A percentile compares a stretch with the other conserved stretches of the same genome.
Evolutionary conservation across 2,329 filamentous ascomycete species (phyloP).

Genomic region (Cordyceps sp.): DNA sequence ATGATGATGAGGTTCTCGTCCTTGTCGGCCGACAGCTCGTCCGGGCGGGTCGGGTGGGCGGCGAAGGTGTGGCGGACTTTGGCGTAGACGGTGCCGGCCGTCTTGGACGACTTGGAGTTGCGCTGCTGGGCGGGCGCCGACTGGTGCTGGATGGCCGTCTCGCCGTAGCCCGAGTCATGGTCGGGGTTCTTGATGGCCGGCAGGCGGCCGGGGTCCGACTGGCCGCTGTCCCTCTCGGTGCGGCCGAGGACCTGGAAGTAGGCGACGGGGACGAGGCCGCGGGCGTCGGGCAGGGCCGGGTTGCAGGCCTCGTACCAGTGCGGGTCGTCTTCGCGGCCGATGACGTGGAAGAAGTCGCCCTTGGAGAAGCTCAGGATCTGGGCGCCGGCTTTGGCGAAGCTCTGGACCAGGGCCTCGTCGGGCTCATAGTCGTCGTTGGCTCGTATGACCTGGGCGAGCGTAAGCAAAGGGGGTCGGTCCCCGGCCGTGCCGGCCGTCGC

Average conservation of each 20-base stretch:
- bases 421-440: constrained; percentile 88
- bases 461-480: background rate
- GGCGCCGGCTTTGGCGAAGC: constrained; percentile 62
- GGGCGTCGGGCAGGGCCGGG: constrained; percentile 68
- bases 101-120: constrained; percentile 33
- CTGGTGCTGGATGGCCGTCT: constrained; percentile 13
- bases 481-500: background rate
- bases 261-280: constrained; percentile 81
- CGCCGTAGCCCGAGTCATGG: constrained; percentile 75
- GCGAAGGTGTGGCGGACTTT: constrained; percentile 95
- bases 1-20: constrained; percentile 97
- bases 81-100: constrained; percentile 84
- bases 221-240: constrained; percentile 75
- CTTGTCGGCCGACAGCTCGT: constrained; percentile 87
- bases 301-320: constrained; percentile 99
- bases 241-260: constrained; percentile 90
- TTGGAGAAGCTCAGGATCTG: constrained; percentile 83
- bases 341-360: constrained; percentile 96
- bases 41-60: constrained; percentile 60
- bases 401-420: constrained; percentile 59
- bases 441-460: constrained; percentile 69
- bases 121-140: constrained; percentile 19
- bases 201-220: constrained; percentile 40
- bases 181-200: constrained; percentile 43
- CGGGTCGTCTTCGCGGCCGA: constrained; percentile 80